Conservation (phyloP, 345 rosid species). For the Combretum micranthum region DNA sequence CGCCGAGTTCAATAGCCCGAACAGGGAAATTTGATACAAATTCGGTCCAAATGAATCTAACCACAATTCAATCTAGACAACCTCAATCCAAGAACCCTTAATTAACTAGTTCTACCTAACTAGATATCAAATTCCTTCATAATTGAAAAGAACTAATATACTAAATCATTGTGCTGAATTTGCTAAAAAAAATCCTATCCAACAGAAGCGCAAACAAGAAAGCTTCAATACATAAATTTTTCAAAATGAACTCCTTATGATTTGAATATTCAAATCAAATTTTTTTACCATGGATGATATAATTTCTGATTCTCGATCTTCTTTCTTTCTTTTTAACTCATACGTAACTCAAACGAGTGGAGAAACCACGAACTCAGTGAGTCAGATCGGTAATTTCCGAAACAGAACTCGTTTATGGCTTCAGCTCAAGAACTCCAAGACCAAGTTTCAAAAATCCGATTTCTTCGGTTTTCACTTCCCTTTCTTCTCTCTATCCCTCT, state of each 20-base stretch:
- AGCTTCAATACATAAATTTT: background rate
- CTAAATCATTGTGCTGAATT: no score
- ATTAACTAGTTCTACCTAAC: background rate
- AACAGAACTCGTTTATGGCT: background rate
- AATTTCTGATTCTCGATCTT: background rate
- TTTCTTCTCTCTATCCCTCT: constrained; percentile 3
- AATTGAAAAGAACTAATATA: no score
- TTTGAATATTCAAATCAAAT: background rate
- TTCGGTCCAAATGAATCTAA: no score
- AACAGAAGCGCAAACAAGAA: background rate
- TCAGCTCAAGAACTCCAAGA: background rate
- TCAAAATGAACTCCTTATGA: background rate
- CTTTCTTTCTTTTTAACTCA: constrained; percentile 23
- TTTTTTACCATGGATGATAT: constrained; percentile 29
- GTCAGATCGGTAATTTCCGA: constrained; percentile 23
- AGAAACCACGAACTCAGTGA: constrained; percentile 3
- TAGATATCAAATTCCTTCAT: no score
- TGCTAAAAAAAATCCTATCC: background rate
- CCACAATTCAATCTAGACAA: no score
- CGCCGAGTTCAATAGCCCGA: no score
- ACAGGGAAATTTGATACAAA: no score
- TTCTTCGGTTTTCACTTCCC: background rate
- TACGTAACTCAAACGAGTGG: constrained; percentile 12
- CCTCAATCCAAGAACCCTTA: no score
- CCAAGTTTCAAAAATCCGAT: constrained; percentile 6